Conservation (phyloP, 1,139 yeast genomes). For the Pichia sp. region DNA sequence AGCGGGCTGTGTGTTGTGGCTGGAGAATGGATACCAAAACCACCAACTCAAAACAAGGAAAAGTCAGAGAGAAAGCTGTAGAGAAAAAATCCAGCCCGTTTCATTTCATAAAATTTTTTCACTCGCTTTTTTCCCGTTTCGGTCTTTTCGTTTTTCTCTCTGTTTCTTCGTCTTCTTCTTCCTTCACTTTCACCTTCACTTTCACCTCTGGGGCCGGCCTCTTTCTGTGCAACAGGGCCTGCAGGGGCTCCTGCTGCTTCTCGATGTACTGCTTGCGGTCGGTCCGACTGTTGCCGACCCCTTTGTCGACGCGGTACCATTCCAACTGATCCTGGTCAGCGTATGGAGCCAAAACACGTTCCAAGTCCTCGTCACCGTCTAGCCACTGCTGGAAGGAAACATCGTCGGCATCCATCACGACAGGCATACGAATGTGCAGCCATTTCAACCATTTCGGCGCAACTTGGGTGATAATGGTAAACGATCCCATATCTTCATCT, state of each 20-base stretch:
- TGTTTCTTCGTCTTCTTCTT: neutral
- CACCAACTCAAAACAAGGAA: neutral
- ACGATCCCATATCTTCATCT: conserved; percentile 38
- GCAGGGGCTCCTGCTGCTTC: conserved; percentile 30
- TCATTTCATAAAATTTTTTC: too few relatives aligned
- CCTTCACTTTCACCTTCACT: too few relatives aligned
- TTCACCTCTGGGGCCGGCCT: too few relatives aligned
- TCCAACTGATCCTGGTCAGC: conserved; percentile 38
- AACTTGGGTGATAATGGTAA: conserved; percentile 67
- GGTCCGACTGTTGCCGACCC: conserved; percentile 58
- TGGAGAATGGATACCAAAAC: too few relatives aligned
- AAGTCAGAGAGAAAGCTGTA: neutral
- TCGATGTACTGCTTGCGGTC: conserved; percentile 43
- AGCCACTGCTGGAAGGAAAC: conserved; percentile 60
- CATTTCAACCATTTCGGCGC: conserved; percentile 57
- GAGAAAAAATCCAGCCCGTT: too few relatives aligned
- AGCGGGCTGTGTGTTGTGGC: neutral
- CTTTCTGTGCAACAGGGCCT: neutral
- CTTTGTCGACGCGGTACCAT: conserved; percentile 51
- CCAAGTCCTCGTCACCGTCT: conserved; percentile 26
- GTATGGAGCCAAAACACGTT: conserved; percentile 31
- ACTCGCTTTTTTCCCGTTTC: too few relatives aligned
- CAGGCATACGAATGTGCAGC: conserved; percentile 77
- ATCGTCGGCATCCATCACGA: conserved; percentile 54
- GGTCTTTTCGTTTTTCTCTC: too few relatives aligned